Percentiles rank a stretch among this genome's conserved stretches.
Evolutionary conservation across 2,329 filamentous ascomycete genomes (phyloP).

Genomic region (Bipolaris bicolor): DNA sequence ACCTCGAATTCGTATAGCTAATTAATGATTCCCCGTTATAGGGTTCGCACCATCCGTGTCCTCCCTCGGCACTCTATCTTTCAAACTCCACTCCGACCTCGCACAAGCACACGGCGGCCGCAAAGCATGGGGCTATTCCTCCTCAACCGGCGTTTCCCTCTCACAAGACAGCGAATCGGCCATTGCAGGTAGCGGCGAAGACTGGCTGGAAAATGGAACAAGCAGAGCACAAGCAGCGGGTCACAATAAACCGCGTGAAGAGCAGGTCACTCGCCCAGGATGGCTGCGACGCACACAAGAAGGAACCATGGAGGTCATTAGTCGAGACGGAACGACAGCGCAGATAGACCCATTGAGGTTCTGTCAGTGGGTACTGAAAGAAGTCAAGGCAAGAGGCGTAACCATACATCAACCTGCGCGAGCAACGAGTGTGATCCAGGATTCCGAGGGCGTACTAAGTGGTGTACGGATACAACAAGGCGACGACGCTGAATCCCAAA

Average conservation of each 20-base stretch:
- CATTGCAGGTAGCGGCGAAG: conserved; percentile 58
- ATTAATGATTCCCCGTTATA: conserved; percentile 14
- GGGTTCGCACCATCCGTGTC: conserved; percentile 65
- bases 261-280: conserved; percentile 50
- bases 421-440: conserved; percentile 59
- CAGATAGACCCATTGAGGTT: conserved; percentile 73
- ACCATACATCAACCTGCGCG: conserved; percentile 68
- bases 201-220: conserved; percentile 70
- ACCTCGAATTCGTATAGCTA: neutral
- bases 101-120: conserved; percentile 65
- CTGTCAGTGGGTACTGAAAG: conserved; percentile 68
- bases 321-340: conserved; percentile 65
- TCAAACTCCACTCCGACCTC: conserved; percentile 69
- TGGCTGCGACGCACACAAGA: conserved; percentile 66
- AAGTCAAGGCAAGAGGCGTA: conserved; percentile 66
- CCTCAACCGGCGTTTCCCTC: conserved; percentile 63
- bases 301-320: conserved; percentile 66
- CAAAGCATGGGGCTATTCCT: conserved; percentile 64
- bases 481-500: conserved; percentile 6
- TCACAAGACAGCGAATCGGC: conserved; percentile 56
- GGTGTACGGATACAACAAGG: conserved; percentile 51
- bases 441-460: conserved; percentile 59
- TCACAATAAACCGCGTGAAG: conserved; percentile 37
- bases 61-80: conserved; percentile 70
- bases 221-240: conserved; percentile 64